Evolutionary conservation across 345 rosid genomes (phyloP).

Genomic region (Eutrema yunnanense): DNA sequence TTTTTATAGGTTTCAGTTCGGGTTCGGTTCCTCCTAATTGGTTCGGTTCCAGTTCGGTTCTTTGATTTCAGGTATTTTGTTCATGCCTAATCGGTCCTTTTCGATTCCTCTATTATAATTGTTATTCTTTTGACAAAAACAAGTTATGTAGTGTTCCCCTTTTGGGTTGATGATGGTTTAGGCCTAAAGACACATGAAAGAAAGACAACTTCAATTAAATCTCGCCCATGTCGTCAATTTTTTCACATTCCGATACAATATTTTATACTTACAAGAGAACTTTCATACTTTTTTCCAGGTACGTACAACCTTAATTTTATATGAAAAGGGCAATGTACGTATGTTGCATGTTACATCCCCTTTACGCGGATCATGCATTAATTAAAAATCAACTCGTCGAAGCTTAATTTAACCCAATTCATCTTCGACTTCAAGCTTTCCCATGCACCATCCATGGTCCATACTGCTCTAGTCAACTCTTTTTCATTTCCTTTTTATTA

Average conservation of each 20-base stretch:
- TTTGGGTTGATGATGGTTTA: neutral
- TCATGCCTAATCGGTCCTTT: neutral
- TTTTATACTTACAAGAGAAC: neutral
- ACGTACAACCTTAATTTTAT: neutral
- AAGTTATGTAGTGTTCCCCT: neutral
- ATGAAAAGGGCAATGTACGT: slow-evolving; percentile 6
- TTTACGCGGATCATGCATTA: slow-evolving; percentile 24
- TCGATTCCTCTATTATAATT: neutral
- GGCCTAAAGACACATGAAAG: neutral
- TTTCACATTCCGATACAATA: neutral
- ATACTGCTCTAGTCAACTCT: neutral
- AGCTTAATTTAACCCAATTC: slow-evolving; percentile 7
- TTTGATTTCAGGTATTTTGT: too few species aligned
- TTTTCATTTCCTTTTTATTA: neutral
- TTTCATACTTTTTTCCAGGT: neutral
- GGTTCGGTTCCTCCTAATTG: too few species aligned
- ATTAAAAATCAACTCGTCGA: slow-evolving; percentile 11
- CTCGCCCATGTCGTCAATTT: neutral
- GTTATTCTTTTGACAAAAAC: neutral
- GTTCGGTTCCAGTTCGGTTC: too few species aligned
- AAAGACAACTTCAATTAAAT: neutral
- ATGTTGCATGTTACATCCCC: slow-evolving; percentile 25
- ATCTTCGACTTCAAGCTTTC: slow-evolving; percentile 22
- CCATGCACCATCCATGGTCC: neutral
- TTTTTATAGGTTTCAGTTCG: too few species aligned